A percentile compares a stretch with the other conserved stretches of the same genome.
Conservation (phyloP, 1,284 basidiomycete species). For the Chiua sp. region DNA sequence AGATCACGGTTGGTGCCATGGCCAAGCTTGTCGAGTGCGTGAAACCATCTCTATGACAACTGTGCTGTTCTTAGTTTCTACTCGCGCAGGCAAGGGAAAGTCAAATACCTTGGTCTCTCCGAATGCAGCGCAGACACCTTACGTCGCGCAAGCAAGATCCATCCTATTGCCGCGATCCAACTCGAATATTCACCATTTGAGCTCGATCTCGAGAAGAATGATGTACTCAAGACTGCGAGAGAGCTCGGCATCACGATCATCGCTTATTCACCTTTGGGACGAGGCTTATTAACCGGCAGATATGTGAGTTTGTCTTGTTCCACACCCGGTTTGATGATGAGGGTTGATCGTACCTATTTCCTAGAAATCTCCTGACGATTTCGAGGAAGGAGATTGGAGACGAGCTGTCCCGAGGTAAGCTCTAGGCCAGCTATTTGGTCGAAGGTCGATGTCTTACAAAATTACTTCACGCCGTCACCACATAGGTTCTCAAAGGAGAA, state of each 20-base stretch:
- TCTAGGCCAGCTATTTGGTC: not conserved
- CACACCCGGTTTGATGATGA: too few relatives aligned
- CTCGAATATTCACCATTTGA: conserved; percentile 52
- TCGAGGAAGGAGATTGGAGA: conserved; percentile 45
- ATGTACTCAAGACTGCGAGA: conserved; percentile 33
- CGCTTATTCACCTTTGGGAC: conserved; percentile 50
- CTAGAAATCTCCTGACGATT: conserved; percentile 45
- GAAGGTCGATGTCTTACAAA: not conserved
- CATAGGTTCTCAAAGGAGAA: conserved; percentile 40
- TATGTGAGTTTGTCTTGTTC: conserved; percentile 31
- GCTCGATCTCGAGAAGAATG: conserved; percentile 37
- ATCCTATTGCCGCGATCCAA: conserved; percentile 50
- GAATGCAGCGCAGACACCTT: conserved; percentile 51
- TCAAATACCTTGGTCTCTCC: conserved; percentile 50
- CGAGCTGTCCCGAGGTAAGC: conserved; percentile 25
- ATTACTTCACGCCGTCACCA: not conserved
- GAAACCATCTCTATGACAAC: too few relatives aligned
- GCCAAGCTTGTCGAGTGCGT: conserved; percentile 40
- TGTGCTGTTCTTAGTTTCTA: not conserved
- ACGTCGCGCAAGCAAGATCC: conserved; percentile 47
- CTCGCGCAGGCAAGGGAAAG: conserved; percentile 42
- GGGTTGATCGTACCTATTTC: not conserved
- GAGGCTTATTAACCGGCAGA: conserved; percentile 49
- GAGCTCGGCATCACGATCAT: conserved; percentile 40
- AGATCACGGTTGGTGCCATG: conserved; percentile 41